phyloP scores from a whole-genome alignment of 148 eudicot genomes.

The Beta vulgaris region DNA sequence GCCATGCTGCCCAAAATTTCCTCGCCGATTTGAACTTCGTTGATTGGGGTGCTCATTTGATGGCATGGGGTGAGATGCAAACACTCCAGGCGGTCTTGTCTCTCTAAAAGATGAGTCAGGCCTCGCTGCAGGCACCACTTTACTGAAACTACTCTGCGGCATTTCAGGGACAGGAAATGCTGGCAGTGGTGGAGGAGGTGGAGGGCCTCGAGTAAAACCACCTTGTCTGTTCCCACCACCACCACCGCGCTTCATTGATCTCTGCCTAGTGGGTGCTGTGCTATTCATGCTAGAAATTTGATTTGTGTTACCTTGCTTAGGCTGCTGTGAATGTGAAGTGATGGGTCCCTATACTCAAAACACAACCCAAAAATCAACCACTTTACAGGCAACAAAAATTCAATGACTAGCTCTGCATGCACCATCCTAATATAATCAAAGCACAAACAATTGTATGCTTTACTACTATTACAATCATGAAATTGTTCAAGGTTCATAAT shows the following conservation, averaged over 20 bases:
- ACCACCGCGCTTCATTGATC: conserved; percentile 40
- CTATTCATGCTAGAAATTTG: conserved; percentile 32
- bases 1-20: conserved; percentile 36
- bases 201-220: conserved; percentile 28
- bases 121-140: conserved; percentile 24
- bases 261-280: conserved; percentile 27
- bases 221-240: conserved; percentile 31
- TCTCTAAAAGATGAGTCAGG: conserved; percentile 29
- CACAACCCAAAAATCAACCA: conserved; percentile 2
- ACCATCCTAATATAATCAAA: not conserved
- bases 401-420: not conserved
- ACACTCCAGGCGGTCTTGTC: conserved; percentile 36
- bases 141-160: conserved; percentile 21
- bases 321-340: conserved; percentile 27
- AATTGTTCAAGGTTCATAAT: not conserved
- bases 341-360: conserved; percentile 38
- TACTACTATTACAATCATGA: not conserved
- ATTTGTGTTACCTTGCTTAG: conserved; percentile 35
- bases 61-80: conserved; percentile 28
- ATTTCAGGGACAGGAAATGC: conserved; percentile 38
- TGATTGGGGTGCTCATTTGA: conserved; percentile 35
- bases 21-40: conserved; percentile 37
- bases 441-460: not conserved
- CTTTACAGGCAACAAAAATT: not conserved
- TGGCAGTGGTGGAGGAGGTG: conserved; percentile 35